These are phyloP conservation scores for Sporodiniella umbellata DNA, from an alignment of 371 early-diverging fungal species.

Conservation along the genomic window DNA sequence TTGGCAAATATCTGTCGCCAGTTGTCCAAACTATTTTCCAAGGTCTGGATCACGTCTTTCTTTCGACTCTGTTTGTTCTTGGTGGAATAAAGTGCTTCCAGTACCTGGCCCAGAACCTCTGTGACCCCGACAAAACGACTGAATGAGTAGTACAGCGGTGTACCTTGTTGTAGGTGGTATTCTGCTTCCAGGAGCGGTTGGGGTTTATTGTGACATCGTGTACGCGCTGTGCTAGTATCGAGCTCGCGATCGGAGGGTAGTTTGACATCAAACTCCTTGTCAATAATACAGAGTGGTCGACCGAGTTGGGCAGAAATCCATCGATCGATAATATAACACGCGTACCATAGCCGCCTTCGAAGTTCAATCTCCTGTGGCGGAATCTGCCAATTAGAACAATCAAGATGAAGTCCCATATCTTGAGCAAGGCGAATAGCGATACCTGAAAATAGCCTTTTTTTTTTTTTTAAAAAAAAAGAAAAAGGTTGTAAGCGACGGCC, in stretches of 20 bases:
- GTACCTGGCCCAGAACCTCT: conserved; percentile 29
- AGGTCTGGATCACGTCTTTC: conserved; percentile 14
- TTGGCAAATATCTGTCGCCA: conserved; percentile 30
- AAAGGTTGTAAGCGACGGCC: conserved; percentile 27
- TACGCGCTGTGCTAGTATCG: not conserved
- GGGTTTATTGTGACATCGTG: conserved; percentile 8
- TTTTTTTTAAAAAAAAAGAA: conserved; percentile 9
- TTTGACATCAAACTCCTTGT: conserved; percentile 40
- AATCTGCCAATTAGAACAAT: conserved; percentile 34
- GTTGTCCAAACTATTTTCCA: conserved; percentile 24
- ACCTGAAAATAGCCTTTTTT: conserved; percentile 26
- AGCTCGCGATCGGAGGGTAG: conserved; percentile 38
- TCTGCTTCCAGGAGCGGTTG: conserved; percentile 23
- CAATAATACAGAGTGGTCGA: conserved; percentile 28
- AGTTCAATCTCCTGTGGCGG: conserved; percentile 41
- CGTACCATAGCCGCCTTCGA: conserved; percentile 41
- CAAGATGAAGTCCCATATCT: conserved; percentile 53
- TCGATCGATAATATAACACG: conserved; percentile 34
- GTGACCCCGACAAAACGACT: conserved; percentile 25
- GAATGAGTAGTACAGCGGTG: conserved; percentile 23
- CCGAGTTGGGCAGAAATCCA: conserved; percentile 38
- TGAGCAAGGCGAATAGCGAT: conserved; percentile 62
- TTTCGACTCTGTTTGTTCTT: conserved; percentile 15
- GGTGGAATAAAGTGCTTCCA: conserved; percentile 29
- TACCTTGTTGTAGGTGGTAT: conserved; percentile 5